These are phyloP conservation scores for Endothia cerciana DNA, from an alignment of 2,329 filamentous ascomycete species.

Conservation along the genomic window DNA sequence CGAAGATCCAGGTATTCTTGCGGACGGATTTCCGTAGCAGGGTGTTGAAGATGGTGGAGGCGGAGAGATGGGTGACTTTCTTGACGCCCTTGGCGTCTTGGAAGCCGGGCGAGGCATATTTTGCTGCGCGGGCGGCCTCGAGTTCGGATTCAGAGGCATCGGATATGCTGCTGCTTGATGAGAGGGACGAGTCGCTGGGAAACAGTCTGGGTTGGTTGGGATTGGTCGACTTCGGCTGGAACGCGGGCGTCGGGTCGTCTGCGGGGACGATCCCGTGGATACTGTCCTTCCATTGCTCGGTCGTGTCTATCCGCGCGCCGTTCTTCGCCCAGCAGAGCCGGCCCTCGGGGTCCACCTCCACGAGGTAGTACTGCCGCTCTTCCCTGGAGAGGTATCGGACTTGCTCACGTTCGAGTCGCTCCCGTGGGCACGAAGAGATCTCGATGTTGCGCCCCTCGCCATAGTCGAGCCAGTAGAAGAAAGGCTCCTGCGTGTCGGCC, in stretches of 20 bases:
- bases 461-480: conserved; percentile 91
- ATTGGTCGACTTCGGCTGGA: conserved; percentile 41
- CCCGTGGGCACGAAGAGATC: conserved; percentile 71
- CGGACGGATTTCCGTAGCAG: conserved; percentile 77
- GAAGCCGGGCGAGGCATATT: conserved; percentile 67
- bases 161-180: conserved; percentile 29
- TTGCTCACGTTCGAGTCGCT: conserved; percentile 74
- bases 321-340: conserved; percentile 88
- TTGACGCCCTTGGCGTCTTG: conserved; percentile 63
- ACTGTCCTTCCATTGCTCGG: conserved; percentile 76
- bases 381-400: conserved; percentile 84
- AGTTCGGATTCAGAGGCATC: conserved; percentile 45
- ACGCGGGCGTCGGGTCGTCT: conserved; percentile 63
- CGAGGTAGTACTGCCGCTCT: conserved; percentile 80
- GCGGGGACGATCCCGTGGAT: conserved; percentile 71
- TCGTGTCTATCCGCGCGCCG: conserved; percentile 75
- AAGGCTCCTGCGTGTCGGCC: conserved; percentile 78
- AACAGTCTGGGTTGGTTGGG: conserved; percentile 34
- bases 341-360: conserved; percentile 74
- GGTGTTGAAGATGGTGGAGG: conserved; percentile 76
- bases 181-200: conserved; percentile 34
- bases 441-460: conserved; percentile 75
- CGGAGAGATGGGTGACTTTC: conserved; percentile 66
- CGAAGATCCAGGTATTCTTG: conserved; percentile 94
- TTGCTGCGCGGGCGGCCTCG: conserved; percentile 64